Percentiles rank a stretch among this genome's conserved stretches.
These are phyloP conservation scores for Cyathus striatus DNA, from an alignment of 768 basidiomycete species.

Conservation along the genomic window DNA sequence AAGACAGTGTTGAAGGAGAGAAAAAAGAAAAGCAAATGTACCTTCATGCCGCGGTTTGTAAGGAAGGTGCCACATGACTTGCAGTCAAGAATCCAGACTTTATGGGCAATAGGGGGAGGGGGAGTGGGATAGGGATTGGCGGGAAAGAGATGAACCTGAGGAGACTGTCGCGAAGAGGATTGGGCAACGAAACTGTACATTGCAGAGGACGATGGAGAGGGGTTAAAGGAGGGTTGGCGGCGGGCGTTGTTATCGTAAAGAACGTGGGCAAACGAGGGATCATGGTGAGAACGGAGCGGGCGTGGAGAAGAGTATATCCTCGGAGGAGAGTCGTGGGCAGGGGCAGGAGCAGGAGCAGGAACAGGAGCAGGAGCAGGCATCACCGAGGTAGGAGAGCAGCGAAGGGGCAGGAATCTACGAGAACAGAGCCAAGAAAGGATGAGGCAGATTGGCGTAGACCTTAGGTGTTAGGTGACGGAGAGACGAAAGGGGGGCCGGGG, in stretches of 20 bases:
- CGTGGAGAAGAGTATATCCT: slow-evolving; percentile 1
- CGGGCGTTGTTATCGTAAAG: slow-evolving; percentile 15
- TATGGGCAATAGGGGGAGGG: slow-evolving; percentile 50
- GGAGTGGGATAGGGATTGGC: slow-evolving; percentile 37
- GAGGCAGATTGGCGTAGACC: no score
- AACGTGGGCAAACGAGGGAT: slow-evolving; percentile 16
- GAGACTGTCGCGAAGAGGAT: slow-evolving; percentile 20
- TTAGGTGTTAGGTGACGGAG: no score
- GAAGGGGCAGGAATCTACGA: no score
- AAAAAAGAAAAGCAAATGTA: slow-evolving; percentile 13
- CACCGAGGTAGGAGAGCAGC: background rate
- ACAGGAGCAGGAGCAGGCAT: no score
- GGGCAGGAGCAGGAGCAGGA: no score
- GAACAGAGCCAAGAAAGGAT: no score
- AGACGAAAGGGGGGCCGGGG: no score
- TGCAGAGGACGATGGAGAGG: slow-evolving; percentile 11
- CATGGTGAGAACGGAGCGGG: slow-evolving; percentile 3
- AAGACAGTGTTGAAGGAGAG: background rate
- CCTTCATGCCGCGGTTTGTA: slow-evolving; percentile 86
- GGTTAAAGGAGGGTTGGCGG: slow-evolving; percentile 6
- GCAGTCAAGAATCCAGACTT: slow-evolving; percentile 82
- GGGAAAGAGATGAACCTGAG: slow-evolving; percentile 29
- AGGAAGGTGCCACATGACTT: slow-evolving; percentile 67
- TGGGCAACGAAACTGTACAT: slow-evolving; percentile 22
- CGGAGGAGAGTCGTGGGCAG: background rate